phyloP scores from a whole-genome alignment of 73 alveolate species.

The Tetrahymena elliotti region DNA sequence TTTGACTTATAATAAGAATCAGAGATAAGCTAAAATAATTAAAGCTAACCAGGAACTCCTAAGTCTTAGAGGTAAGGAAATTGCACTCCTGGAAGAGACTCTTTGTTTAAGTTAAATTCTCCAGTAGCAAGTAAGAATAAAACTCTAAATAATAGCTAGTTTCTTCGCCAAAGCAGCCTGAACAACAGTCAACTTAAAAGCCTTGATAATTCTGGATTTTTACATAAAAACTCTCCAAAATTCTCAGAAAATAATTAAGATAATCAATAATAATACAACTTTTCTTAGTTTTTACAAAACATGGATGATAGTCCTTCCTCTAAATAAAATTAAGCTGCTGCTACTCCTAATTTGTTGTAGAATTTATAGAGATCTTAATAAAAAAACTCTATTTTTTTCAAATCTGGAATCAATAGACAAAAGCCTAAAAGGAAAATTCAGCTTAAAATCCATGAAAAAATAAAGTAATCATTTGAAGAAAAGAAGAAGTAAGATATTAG shows the following conservation, averaged over 20 bases:
- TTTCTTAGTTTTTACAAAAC: not conserved
- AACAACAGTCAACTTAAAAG: not conserved
- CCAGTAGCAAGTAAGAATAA: not conserved
- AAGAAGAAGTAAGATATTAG: not conserved
- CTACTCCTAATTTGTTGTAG: not conserved
- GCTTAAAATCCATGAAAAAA: not conserved
- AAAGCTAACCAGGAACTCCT: not conserved
- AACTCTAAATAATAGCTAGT: not conserved
- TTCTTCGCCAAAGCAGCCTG: not conserved
- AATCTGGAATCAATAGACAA: not conserved
- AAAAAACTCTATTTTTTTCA: not conserved
- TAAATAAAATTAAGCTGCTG: not conserved
- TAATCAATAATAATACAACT: no score
- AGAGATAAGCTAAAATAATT: not conserved
- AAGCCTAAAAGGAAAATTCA: not conserved
- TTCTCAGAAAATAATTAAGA: not conserved
- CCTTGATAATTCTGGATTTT: not conserved
- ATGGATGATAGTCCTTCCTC: not conserved
- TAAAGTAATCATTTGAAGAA: not conserved
- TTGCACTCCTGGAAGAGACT: not conserved
- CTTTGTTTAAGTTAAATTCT: not conserved
- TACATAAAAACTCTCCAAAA: not conserved
- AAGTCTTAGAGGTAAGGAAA: not conserved
- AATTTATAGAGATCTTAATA: not conserved
- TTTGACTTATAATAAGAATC: not conserved